Percentiles rank a stretch among this genome's conserved stretches.
Evolutionary conservation across 1,284 basidiomycete species (phyloP).

Genomic region (Waitea zeae): DNA sequence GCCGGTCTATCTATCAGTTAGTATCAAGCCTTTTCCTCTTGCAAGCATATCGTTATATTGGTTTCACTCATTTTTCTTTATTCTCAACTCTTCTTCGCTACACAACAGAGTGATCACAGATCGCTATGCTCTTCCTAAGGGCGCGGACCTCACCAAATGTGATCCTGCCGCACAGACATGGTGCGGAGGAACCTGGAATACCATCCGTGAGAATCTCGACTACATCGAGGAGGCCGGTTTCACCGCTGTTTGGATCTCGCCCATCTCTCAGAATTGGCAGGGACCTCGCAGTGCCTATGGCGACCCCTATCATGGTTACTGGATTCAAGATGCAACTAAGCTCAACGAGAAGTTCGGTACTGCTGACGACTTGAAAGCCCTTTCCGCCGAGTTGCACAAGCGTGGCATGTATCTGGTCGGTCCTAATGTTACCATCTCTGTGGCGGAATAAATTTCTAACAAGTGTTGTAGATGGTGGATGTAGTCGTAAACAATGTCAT

Average conservation of each 20-base stretch:
- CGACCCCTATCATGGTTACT: constrained; percentile 22
- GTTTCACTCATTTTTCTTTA: no score
- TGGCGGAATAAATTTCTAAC: no score
- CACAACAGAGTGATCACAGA: no score
- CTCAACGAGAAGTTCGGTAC: constrained; percentile 61
- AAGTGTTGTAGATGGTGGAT: constrained; percentile 69
- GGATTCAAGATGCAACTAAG: constrained; percentile 42
- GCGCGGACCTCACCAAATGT: constrained; percentile 27
- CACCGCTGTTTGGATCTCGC: neutral
- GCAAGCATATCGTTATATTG: no score
- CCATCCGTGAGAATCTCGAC: constrained; percentile 58
- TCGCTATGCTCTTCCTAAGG: constrained; percentile 39
- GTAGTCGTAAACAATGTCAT: constrained; percentile 68
- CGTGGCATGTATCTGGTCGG: constrained; percentile 41
- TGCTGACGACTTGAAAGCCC: constrained; percentile 36
- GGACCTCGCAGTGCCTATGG: neutral
- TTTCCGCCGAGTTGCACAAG: constrained; percentile 47
- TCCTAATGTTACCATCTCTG: constrained; percentile 9
- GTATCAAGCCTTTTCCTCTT: no score
- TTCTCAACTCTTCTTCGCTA: no score
- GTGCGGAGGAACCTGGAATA: constrained; percentile 71
- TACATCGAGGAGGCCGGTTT: constrained; percentile 42
- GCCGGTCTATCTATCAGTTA: constrained; percentile 19
- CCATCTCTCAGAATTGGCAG: neutral
- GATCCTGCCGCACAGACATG: constrained; percentile 29